Conservation (phyloP, 169 alveolate species). For the Amoebophrya sp. region DNA sequence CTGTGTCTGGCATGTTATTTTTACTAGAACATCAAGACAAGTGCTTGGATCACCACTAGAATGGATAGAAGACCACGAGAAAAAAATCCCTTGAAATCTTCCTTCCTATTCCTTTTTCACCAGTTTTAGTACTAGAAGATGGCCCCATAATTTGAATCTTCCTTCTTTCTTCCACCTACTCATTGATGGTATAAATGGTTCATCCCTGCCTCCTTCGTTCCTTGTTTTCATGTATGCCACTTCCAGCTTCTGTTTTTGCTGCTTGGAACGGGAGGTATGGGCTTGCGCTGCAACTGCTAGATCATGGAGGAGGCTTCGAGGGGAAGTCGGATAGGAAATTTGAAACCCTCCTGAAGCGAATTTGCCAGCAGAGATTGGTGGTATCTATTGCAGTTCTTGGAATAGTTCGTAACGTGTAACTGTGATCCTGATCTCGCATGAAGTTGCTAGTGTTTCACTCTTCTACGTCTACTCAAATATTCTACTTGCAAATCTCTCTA, state of each 20-base stretch:
- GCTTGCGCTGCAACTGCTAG: not conserved
- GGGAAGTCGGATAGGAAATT: not conserved
- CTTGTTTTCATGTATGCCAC: not conserved
- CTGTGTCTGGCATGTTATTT: no score
- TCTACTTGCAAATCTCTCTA: not conserved
- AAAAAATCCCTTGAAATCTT: not conserved
- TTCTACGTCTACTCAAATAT: not conserved
- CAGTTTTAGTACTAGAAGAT: not conserved
- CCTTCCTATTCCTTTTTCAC: not conserved
- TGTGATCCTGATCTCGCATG: no score
- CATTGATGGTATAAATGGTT: not conserved
- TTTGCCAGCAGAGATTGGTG: not conserved
- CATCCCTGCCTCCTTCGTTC: not conserved
- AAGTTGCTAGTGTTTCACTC: no score
- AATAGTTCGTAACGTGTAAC: not conserved
- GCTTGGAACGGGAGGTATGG: not conserved
- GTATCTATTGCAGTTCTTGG: not conserved
- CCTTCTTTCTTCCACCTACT: not conserved
- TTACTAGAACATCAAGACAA: no score
- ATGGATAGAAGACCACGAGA: no score
- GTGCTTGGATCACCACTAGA: no score
- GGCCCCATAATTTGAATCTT: not conserved
- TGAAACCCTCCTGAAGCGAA: not conserved
- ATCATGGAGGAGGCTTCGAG: not conserved
- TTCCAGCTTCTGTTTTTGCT: not conserved